Base-by-base conservation (phyloP, 345 rosid genomes). In the Populus simonii region DNA sequence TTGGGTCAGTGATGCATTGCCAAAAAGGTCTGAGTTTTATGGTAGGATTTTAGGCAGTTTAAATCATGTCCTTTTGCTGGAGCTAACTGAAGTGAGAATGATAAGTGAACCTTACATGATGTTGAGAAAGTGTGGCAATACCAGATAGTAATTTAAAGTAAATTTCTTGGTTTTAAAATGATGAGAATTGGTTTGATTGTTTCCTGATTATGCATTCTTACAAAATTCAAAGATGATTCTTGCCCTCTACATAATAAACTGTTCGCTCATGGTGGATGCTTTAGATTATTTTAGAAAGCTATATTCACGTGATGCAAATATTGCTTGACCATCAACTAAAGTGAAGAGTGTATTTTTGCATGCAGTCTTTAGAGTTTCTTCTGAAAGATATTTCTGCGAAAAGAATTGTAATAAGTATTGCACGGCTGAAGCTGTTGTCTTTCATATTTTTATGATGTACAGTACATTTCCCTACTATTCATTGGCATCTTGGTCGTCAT, bases 401-500 rank as follows among this genome's bases (percentile, higher is more conserved):
- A 53, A 53, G 59, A 53, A 7, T 7, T 53, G 23, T 53, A 49
- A 53, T 31, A 57, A 49, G 23, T 49, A n/a, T 66, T 77, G 68
- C 76, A 57, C 29, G 62, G 59, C 71, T 36, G 65, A 75, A 31
- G 57, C 72, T 74, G 53, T 49, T 74, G 13, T 79, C 87, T 82
- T 75, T 72, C 61, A 17, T 36, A 76, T 75, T 75, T 63, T 81
- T 83, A 68, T 82, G 63, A 83, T 76, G 47, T 83, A 81, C 97
- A 96, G 97, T 92, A 93, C 83, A 91, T 96, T 70, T 96, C 99
- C 76, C 85, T 93, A 79, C 59, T 96, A 72, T 96, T 93, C 87
- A 96, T 96, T 33, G 99, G 99, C 76, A 88, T 96, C 88, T 81
- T 93, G 92, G 87, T 96, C 17, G 90, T 91, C 68, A 89, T 96